These are phyloP conservation scores for Euptelea pleiosperma DNA, from an alignment of 164 flowering plant genomes.

Conservation along the genomic window DNA sequence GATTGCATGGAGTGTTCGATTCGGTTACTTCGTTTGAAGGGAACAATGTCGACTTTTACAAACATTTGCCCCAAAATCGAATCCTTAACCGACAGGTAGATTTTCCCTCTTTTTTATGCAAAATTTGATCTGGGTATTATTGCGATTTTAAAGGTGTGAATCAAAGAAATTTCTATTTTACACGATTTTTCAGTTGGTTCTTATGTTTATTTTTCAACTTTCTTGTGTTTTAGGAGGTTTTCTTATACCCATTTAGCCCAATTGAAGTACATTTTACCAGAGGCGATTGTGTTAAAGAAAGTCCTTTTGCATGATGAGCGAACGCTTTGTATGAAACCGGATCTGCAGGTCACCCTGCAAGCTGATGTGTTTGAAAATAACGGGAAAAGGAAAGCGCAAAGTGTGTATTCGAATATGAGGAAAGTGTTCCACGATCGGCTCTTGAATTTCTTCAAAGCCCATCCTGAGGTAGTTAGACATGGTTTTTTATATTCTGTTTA, in stretches of 20 bases:
- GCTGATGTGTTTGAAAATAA: slow-evolving; percentile 30
- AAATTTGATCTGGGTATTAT: too few species aligned
- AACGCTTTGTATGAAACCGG: slow-evolving; percentile 71
- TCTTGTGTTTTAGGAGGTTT: slow-evolving; percentile 60
- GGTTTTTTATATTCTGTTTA: not conserved
- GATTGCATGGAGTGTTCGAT: slow-evolving; percentile 47
- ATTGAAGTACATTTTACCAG: slow-evolving; percentile 70
- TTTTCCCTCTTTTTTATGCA: not conserved
- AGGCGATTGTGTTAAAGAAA: slow-evolving; percentile 55
- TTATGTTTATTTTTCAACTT: slow-evolving; percentile 3
- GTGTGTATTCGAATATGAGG: slow-evolving; percentile 36
- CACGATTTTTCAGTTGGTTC: too few species aligned
- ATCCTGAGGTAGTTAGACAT: slow-evolving; percentile 65
- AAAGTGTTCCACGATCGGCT: slow-evolving; percentile 52
- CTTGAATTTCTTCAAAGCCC: slow-evolving; percentile 43
- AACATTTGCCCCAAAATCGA: slow-evolving; percentile 50
- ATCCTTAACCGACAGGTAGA: slow-evolving; percentile 73
- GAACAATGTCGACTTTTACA: slow-evolving; percentile 42
- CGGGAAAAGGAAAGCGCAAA: slow-evolving; percentile 25
- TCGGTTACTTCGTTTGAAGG: slow-evolving; percentile 52
- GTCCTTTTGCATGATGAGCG: slow-evolving; percentile 51
- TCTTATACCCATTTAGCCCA: slow-evolving; percentile 68
- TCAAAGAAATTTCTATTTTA: too few species aligned
- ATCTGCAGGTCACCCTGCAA: slow-evolving; percentile 50
- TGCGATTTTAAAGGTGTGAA: too few species aligned